Base-by-base conservation (phyloP, 2,329 filamentous ascomycete genomes). In the Epichloe bromicola region DNA sequence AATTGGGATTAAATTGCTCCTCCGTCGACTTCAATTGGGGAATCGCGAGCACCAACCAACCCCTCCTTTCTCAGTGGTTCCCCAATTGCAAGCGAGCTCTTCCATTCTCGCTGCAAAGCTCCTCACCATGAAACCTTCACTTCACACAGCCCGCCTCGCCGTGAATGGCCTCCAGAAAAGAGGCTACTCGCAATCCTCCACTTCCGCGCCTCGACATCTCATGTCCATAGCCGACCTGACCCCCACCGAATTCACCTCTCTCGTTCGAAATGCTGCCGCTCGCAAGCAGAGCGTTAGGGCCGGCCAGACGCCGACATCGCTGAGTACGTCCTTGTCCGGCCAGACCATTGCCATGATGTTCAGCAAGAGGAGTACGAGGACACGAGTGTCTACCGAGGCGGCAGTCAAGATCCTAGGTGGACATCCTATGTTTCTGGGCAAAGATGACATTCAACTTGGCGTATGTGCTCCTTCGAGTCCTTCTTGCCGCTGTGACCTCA, bases 261-360 rank as follows among this genome's bases (percentile, higher is more conserved):
- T 98, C 52, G 84, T 98, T 52, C 82, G 83, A 64, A 91, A 91
- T 80, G 91, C 88, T 48, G 75, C 80, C 23, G 69, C 76, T 42
- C 80, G 88, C 71, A 97, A 97, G 68, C 69, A 78, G 50, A 74
- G 80, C 51, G 80, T 91, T 71, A 95, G 94, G 67, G 78, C 80
- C 19, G 79, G 80, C 44, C 58, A 59, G 43, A 55, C 60, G 17
- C 80, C 85, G 3, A 65, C 71, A 48, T 70, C 74, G 42, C 71
- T 94, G 50, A 71, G 76, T 50, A 74, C 76, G 40, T 73, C 79
- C 11, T 71, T 98, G 55, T 69, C 78, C 1, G 86, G 88, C 49
- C 82, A 88, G 67, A 90, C 89, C 0, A 80, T 98, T 34, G 91
- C 93, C 58, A 85, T 98, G 82, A 88, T 94, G 76, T 98, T 98